Percentiles rank a stretch among this genome's conserved stretches.
Evolutionary conservation across 2,329 filamentous ascomycete genomes (phyloP).

Genomic region (Biscogniauxia marginata): DNA sequence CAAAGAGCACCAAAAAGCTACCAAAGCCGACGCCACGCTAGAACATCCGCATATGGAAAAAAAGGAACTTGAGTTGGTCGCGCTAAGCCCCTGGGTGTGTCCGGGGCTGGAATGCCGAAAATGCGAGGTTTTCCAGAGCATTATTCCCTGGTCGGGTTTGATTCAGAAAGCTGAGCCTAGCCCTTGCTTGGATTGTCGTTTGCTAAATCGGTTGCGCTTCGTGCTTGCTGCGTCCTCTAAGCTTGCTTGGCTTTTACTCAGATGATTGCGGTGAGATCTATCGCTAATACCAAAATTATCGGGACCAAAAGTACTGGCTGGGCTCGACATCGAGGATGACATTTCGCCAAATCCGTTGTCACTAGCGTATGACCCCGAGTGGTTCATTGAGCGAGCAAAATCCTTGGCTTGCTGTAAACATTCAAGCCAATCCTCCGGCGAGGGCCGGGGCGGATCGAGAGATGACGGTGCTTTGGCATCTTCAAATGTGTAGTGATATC

Average conservation of each 20-base stretch:
- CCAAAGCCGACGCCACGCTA: conserved; percentile 35
- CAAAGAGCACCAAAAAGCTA: conserved; percentile 29
- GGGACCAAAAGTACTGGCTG: conserved; percentile 67
- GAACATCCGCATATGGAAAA: conserved; percentile 32
- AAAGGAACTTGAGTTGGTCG: conserved; percentile 18
- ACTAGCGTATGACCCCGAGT: conserved; percentile 62
- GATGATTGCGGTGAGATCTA: conserved; percentile 53
- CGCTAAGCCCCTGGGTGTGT: conserved; percentile 9
- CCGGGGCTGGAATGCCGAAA: conserved; percentile 10
- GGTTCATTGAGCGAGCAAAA: conserved; percentile 72
- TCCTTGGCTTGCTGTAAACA: conserved; percentile 83
- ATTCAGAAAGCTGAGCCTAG: conserved; percentile 80
- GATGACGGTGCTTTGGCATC: conserved; percentile 70
- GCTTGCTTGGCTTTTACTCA: conserved; percentile 59
- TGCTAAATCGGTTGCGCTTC: conserved; percentile 75
- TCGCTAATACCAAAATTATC: conserved; percentile 51
- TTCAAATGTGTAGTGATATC: conserved; percentile 91
- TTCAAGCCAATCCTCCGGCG: conserved; percentile 90
- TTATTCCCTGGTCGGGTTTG: conserved; percentile 5
- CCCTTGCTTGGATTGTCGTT: conserved; percentile 92
- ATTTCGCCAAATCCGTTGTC: conserved; percentile 69
- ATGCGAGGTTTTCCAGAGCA: conserved; percentile 12
- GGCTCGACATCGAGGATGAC: conserved; percentile 72
- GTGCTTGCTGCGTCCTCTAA: conserved; percentile 48
- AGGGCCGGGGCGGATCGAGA: conserved; percentile 58